Percentiles rank a stretch among this genome's conserved stretches.
Evolutionary conservation across 208 protist genomes (phyloP).

Genomic region (Crithidia bombi): DNA sequence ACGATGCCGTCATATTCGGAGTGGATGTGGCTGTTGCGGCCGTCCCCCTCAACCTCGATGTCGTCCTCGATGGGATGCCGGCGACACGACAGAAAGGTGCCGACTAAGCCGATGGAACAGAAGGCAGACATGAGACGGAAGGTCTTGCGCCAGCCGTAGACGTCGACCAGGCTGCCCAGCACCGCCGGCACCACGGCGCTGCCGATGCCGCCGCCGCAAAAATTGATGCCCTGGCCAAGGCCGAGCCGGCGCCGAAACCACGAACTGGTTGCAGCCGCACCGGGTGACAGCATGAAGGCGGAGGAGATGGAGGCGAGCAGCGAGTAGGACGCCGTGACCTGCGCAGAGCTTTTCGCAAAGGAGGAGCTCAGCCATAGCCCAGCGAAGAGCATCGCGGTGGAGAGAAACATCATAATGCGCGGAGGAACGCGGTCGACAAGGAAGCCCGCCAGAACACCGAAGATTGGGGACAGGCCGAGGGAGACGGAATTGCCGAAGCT

Average conservation of each 20-base stretch:
- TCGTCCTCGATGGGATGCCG: conserved; percentile 45
- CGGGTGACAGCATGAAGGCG: conserved; percentile 80
- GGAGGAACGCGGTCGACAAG: conserved; percentile 76
- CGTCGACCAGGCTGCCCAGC: conserved; percentile 59
- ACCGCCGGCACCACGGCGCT: conserved; percentile 75
- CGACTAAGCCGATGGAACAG: conserved; percentile 76
- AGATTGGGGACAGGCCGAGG: conserved; percentile 71
- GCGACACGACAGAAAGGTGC: conserved; percentile 63
- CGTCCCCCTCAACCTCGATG: conserved; percentile 14
- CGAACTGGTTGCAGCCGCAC: conserved; percentile 68
- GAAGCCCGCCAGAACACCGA: conserved; percentile 77
- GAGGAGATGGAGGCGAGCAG: conserved; percentile 77
- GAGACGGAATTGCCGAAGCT: conserved; percentile 83
- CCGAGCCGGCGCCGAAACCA: conserved; percentile 69
- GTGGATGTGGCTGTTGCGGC: not conserved
- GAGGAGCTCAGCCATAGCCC: conserved; percentile 69
- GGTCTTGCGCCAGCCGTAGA: conserved; percentile 82
- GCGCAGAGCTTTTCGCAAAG: conserved; percentile 60
- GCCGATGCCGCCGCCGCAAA: conserved; percentile 74
- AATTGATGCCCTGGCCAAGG: conserved; percentile 81
- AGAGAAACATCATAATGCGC: conserved; percentile 68
- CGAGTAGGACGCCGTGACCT: conserved; percentile 73
- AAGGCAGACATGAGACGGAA: conserved; percentile 84
- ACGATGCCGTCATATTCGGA: not conserved
- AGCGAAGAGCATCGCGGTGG: conserved; percentile 58